These are phyloP conservation scores for Yarrowia bubula DNA, from an alignment of 805 yeast genomes.

Conservation along the genomic window DNA sequence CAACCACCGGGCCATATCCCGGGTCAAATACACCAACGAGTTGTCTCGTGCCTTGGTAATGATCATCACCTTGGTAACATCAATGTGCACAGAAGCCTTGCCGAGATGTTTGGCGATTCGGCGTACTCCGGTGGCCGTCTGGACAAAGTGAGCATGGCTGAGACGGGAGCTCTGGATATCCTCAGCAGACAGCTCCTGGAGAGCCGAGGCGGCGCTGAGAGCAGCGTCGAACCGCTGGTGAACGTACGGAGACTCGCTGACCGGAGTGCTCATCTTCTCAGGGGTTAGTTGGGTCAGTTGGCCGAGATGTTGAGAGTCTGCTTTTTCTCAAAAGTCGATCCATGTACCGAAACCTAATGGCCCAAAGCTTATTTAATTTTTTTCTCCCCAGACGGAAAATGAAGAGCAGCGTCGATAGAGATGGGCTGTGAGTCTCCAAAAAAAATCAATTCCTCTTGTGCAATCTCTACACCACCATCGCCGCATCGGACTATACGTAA, in stretches of 20 bases:
- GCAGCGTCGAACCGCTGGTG: constrained; percentile 27
- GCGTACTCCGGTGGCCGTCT: constrained; percentile 37
- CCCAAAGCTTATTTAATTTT: not conserved
- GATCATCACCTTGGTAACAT: constrained; percentile 68
- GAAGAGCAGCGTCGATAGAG: not conserved
- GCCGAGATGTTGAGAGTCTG: not conserved
- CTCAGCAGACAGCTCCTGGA: constrained; percentile 25
- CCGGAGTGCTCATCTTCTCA: constrained; percentile 24
- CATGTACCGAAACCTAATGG: constrained; percentile 18
- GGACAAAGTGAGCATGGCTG: constrained; percentile 30
- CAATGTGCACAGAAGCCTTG: constrained; percentile 49
- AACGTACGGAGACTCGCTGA: constrained; percentile 23
- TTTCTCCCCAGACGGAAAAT: not conserved
- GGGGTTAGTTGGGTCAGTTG: not conserved
- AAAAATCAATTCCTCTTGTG: too few relatives aligned
- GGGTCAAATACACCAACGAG: constrained; percentile 67
- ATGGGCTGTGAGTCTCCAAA: not conserved
- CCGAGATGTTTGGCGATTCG: constrained; percentile 37
- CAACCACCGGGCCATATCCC: constrained; percentile 79
- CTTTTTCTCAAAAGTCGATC: constrained; percentile 25
- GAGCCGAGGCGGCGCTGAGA: constrained; percentile 24
- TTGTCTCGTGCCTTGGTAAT: constrained; percentile 90
- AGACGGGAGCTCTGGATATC: constrained; percentile 25
- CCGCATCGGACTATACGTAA: not conserved
- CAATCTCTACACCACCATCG: not conserved